These are phyloP conservation scores for Aspergillus felis DNA, from an alignment of 2,329 filamentous ascomycete species.

Conservation along the genomic window DNA sequence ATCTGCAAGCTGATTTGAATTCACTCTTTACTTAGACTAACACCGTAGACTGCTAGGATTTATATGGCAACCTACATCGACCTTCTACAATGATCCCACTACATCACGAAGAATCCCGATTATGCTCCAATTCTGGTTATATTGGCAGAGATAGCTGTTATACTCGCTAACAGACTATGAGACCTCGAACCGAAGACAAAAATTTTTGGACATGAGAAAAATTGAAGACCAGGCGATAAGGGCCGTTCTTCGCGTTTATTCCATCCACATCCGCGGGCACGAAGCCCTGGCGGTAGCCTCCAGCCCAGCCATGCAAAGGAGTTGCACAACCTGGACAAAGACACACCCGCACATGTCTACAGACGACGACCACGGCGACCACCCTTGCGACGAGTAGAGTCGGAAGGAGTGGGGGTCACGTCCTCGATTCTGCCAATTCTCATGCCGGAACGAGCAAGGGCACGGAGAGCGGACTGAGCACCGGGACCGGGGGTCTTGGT, in stretches of 20 bases:
- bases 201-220: conserved; percentile 36
- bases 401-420: conserved; percentile 97
- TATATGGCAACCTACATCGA: not conserved
- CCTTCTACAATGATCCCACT: not conserved
- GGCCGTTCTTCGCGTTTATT: conserved; percentile 54
- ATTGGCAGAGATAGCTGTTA: conserved; percentile 21
- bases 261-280: conserved; percentile 42
- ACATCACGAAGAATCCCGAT: not conserved
- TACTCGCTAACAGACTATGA: conserved; percentile 19
- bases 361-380: conserved; percentile 99
- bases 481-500: conserved; percentile 99
- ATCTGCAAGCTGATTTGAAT: not conserved
- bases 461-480: conserved; percentile 98
- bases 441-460: conserved; percentile 98
- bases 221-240: conserved; percentile 50
- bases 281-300: conserved; percentile 30
- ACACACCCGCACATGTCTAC: conserved; percentile 55
- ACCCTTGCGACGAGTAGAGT: conserved; percentile 99
- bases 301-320: conserved; percentile 28
- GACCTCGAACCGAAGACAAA: conserved; percentile 22
- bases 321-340: conserved; percentile 25
- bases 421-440: conserved; percentile 99
- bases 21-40: not conserved
- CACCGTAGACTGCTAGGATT: not conserved
- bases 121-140: conserved; percentile 13